Percentiles rank a stretch among this genome's conserved stretches.
Conservation (phyloP, 352 stramenopile genomes). For the Ophiocytium majus region DNA sequence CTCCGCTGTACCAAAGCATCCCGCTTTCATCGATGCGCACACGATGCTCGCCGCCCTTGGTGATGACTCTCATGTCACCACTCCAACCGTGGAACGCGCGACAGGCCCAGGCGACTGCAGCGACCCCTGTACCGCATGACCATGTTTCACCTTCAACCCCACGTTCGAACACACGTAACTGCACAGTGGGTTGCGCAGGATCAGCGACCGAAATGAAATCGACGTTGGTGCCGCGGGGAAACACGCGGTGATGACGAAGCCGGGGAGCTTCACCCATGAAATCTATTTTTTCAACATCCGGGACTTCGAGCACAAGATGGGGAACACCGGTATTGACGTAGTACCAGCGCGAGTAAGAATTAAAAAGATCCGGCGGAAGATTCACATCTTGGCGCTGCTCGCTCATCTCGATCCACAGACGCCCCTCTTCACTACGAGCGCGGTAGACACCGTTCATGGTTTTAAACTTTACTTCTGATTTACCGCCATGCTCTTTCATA, state of each 20-base stretch:
- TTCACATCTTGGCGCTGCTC: neutral
- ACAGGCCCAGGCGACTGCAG: neutral
- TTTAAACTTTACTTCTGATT: slow-evolving; percentile 8
- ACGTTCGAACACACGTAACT: neutral
- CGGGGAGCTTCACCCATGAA: neutral
- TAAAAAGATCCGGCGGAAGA: neutral
- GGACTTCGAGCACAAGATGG: neutral
- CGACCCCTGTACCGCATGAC: neutral
- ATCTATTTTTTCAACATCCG: neutral
- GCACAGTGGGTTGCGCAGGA: neutral
- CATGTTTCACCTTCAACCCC: neutral
- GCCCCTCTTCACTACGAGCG: neutral
- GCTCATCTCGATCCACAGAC: neutral
- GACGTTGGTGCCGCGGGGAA: neutral
- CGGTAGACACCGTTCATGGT: neutral
- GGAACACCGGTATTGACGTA: slow-evolving; percentile 9
- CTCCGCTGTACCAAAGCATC: neutral
- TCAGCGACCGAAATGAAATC: neutral
- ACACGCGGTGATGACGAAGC: neutral
- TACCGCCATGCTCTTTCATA: neutral
- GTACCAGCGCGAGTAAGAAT: neutral
- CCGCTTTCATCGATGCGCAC: neutral
- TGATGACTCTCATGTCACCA: neutral
- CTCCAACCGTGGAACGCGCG: neutral
- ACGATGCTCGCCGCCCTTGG: neutral